Conservation (phyloP, 179 eudicot genomes). For the Beta corolliflora region DNA sequence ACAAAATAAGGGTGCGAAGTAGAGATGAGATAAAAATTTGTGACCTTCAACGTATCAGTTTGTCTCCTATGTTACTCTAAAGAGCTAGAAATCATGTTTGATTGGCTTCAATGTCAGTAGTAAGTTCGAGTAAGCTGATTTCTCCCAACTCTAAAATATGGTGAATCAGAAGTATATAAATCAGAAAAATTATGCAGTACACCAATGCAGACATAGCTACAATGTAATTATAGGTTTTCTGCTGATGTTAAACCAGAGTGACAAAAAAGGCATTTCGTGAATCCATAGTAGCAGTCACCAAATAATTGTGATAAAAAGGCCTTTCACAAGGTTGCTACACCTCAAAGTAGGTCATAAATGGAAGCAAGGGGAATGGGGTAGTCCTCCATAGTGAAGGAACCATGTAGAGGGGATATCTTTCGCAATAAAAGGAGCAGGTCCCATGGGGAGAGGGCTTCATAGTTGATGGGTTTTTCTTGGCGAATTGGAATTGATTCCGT, state of each 20-base stretch:
- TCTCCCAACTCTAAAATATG: neutral
- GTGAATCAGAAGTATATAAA: neutral
- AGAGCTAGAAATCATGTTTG: neutral
- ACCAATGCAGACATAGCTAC: neutral
- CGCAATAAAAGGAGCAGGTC: neutral
- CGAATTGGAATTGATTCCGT: no score
- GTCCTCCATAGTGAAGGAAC: neutral
- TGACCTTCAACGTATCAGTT: neutral
- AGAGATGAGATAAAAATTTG: neutral
- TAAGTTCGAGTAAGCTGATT: neutral
- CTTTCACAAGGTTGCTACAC: neutral
- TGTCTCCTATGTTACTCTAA: neutral
- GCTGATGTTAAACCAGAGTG: neutral
- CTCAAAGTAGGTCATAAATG: neutral
- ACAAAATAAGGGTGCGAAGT: neutral
- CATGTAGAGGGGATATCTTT: neutral
- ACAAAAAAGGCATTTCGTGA: neutral
- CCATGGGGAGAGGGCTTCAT: neutral
- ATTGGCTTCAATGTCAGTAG: neutral
- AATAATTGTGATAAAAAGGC: neutral
- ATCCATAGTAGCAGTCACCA: neutral
- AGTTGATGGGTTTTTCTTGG: no score
- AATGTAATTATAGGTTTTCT: neutral
- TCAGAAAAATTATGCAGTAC: neutral
- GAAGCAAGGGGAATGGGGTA: neutral